Evolutionary conservation across 2,329 filamentous ascomycete genomes (phyloP), one percentile per base, ranked within the genome.

Genomic region (Aspergillus sp.): DNA sequence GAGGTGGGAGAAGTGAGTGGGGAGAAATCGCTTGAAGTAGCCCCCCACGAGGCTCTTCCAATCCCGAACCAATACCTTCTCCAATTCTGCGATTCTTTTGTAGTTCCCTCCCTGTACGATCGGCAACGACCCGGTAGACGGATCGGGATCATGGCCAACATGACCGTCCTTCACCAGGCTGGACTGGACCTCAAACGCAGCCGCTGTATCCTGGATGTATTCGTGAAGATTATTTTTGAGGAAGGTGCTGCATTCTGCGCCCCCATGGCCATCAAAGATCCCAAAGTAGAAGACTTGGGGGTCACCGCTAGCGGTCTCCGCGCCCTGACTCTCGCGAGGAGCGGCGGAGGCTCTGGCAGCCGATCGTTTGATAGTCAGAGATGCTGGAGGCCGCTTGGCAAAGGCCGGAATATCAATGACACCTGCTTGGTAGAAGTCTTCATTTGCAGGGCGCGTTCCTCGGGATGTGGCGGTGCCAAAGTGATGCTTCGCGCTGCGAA

Each of bases 261-360:
- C 94, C 9, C 94, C 94, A 74, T 99, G 94, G 2, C 94, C 94
- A 71, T 99, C 94, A 65, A 97, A 99, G 1, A 97, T 86, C 1
- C 84, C 92, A 79, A 96, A 99, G 72, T 97, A 99, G 72, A 99
- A 99, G 32, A 97, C 87, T 68, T 97, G 93, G 1, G 93, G 93
- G 66, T 97, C 93, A 2, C 93, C 93, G 57, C 84, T 88, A 1
- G 88, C 84, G 58, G 86, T 88, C 52, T 89, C 88, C 5, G 90
- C 89, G 9, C 58, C 72, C 79, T 83, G 20, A 82, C 89, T 46
- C 82, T 85, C 71, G 77, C 57, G 54, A 9, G 59, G 44, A 5
- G 55, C 45, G 20, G 58, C 38, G 20, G 54, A 24, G 8, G 82
- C 20, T 41, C 56, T 54, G 36, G 59, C 60, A 40, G 58, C 63